Conservation (phyloP, 2,329 filamentous ascomycete species). For the Pestalotiopsis sp. region DNA sequence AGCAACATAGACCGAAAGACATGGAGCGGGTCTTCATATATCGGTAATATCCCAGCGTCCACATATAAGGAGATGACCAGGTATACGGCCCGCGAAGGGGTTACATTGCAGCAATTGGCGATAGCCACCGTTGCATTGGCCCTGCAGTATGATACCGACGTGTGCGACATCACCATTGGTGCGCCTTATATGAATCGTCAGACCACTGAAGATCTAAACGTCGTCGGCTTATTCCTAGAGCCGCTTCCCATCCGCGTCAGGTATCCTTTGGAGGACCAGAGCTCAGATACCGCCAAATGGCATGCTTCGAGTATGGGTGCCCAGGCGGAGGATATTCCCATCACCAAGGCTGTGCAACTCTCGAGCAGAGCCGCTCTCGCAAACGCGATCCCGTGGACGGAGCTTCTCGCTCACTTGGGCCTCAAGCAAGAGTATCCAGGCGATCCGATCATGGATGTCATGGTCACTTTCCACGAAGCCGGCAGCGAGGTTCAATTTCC, state of each 20-base stretch:
- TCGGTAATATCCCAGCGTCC: not conserved
- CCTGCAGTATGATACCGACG: constrained; percentile 1
- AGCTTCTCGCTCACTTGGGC: constrained; percentile 26
- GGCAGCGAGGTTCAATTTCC: not conserved
- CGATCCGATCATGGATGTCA: constrained; percentile 25
- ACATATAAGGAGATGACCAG: not conserved
- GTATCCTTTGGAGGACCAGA: constrained; percentile 17
- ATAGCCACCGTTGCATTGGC: not conserved
- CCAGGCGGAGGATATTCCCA: not conserved
- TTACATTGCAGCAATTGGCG: constrained; percentile 6
- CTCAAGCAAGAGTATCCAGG: constrained; percentile 13
- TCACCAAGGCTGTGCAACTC: not conserved
- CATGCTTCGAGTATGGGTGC: not conserved
- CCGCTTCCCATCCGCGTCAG: constrained; percentile 27
- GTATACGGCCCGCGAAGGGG: not conserved
- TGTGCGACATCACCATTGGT: constrained; percentile 28
- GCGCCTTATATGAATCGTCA: constrained; percentile 30
- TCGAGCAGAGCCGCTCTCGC: constrained; percentile 23
- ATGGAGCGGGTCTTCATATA: not conserved
- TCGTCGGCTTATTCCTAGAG: constrained; percentile 32
- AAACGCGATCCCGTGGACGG: constrained; percentile 31
- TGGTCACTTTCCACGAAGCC: constrained; percentile 26
- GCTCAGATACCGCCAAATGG: not conserved
- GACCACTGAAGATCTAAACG: constrained; percentile 21
- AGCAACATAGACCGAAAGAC: not conserved